A percentile compares a stretch with the other conserved stretches of the same genome.
Conservation (phyloP, 345 rosid genomes). For the Rhizophora apiculata region DNA sequence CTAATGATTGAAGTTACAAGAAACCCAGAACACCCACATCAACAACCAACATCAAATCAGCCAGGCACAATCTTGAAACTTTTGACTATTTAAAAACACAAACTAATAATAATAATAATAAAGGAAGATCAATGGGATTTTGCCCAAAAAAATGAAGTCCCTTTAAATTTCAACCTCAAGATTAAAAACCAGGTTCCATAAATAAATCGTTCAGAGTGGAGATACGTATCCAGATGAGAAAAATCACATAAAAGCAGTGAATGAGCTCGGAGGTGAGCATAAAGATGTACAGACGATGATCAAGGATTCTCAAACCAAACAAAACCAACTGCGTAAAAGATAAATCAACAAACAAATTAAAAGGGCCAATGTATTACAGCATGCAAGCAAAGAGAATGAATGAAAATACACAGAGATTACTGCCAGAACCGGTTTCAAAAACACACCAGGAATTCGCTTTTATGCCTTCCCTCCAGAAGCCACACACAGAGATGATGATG, state of each 20-base stretch:
- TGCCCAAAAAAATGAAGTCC: not conserved
- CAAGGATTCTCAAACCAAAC: too few relatives aligned
- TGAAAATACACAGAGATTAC: too few relatives aligned
- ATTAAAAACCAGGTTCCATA: not conserved
- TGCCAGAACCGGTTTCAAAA: not conserved
- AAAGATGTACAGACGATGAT: too few relatives aligned
- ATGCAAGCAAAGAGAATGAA: too few relatives aligned
- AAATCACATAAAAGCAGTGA: not conserved
- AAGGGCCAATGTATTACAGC: too few relatives aligned
- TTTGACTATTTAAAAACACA: not conserved
- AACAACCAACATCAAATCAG: not conserved
- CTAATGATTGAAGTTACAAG: not conserved
- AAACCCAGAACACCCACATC: not conserved
- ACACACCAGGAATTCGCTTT: slow-evolving; percentile 2
- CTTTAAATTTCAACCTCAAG: not conserved
- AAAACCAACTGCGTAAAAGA: too few relatives aligned
- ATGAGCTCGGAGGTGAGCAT: not conserved
- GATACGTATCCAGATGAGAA: slow-evolving; percentile 4
- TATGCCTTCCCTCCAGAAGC: slow-evolving; percentile 4
- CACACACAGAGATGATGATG: not conserved
- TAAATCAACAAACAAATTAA: too few relatives aligned
- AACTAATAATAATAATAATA: not conserved
- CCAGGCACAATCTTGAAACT: not conserved
- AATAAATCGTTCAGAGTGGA: not conserved
- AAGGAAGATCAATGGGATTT: not conserved